Conservation (phyloP, 2,329 filamentous ascomycete genomes). For the Peltaster fructicola region DNA sequence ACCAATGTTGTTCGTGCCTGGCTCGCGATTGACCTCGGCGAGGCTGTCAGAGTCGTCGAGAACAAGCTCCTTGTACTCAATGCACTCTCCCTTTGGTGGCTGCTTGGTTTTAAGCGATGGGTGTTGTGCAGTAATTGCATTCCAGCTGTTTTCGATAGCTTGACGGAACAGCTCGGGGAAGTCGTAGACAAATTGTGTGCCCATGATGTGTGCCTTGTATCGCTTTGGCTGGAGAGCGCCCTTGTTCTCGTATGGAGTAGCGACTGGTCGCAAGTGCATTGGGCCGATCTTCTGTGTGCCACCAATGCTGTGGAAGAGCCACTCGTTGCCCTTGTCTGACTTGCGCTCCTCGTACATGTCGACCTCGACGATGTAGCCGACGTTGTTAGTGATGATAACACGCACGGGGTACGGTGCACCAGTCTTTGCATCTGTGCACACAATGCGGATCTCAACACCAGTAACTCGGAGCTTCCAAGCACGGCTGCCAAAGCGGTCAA, state of each 20-base stretch:
- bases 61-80: constrained; percentile 85
- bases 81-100: constrained; percentile 73
- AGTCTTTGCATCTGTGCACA: constrained; percentile 79
- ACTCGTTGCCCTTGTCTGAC: constrained; percentile 83
- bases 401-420: constrained; percentile 80
- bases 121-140: constrained; percentile 55
- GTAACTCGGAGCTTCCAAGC: constrained; percentile 94
- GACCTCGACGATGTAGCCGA: constrained; percentile 91
- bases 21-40: constrained; percentile 82
- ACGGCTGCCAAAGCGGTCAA: constrained; percentile 88
- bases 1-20: constrained; percentile 86
- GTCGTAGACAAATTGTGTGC: constrained; percentile 97
- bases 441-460: constrained; percentile 93
- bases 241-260: constrained; percentile 90
- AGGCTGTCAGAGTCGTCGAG: constrained; percentile 87
- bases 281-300: constrained; percentile 87
- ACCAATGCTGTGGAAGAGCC: constrained; percentile 96
- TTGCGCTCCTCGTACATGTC: constrained; percentile 97
- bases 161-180: constrained; percentile 99
- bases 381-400: constrained; percentile 95
- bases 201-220: constrained; percentile 98
- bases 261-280: constrained; percentile 84
- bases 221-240: constrained; percentile 97
- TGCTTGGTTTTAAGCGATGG: constrained; percentile 60
- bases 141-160: constrained; percentile 91